Evolutionary conservation across 73 alveolate species (phyloP), one percentile per base, ranked within the genome.

Genomic region (Paramecium sonneborni): DNA sequence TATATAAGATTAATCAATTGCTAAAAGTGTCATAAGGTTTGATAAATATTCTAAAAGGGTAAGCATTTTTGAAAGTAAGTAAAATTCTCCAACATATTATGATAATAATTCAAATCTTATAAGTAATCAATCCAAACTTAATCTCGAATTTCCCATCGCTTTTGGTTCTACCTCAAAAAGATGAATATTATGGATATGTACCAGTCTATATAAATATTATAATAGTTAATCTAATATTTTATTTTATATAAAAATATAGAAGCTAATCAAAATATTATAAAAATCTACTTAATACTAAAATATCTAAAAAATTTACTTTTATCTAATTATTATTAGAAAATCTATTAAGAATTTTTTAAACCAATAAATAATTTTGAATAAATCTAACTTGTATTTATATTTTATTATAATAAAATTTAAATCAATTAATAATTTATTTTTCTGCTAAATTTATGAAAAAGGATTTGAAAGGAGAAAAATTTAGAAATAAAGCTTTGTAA

Each of bases 81-180:
- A 52, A 37, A 72, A 72, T 34, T 35, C 57, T 72, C 86, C 86
- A 35, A 72, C 86, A 7, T 72, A 35, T 72, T 72, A 72, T 14
- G 86, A 72, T 11, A 38, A 21, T 35, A 21, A 30, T 6, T 28
- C 52, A 35, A 72, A 32, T 72, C 84, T 62, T 32, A 62, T 62
- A 14, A 26, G 48, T 20, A 62, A 62, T 26, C 34, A 62, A 62
- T 30, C 84, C 39, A 62, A 62, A 28, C 48, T 62, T 2, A 62
- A 62, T 62, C 84, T 62, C 84, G 86, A 72, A 72, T 72, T 72
- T 72, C 86, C 86, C 15, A 23, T n/a, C 35, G 86, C 44, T 10
- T 72, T 72, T 72, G 86, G 86, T 38, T 35, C 86, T 28, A 72
- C 58, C 10, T 72, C 86, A 12, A 72, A 72, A 38, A 72, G 86